Evolutionary conservation across 2,329 filamentous ascomycete genomes (phyloP), one percentile per base, ranked within the genome.

Genomic region (Penicillium corylophilum): DNA sequence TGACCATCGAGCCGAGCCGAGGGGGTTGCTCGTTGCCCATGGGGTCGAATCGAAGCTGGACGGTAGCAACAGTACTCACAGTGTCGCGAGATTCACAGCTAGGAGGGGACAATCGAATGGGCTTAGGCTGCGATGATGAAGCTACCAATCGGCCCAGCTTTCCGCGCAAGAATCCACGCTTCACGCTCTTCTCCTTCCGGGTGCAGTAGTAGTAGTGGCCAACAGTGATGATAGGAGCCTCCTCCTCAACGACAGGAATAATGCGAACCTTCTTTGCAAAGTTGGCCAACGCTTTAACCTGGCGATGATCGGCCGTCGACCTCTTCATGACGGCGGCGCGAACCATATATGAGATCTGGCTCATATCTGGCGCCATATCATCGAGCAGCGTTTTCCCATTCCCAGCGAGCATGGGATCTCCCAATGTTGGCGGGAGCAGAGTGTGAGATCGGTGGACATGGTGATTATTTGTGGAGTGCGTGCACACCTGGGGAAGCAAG

Each of bases 301-400:
- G 67, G 24, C 67, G 68, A n/a, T 75, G 71, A 8, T 46, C 71
- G 56, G 28, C 74, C 67, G 38, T 69, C 63, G 39, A 61, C 48
- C 48, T 46, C 46, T 73, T 77, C 9, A 72, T 63, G 18, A 83
- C 64, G 29, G 74, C 74, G 10, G 76, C 77, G 29, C 77, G 74
- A 50, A 87, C 73, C 1, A 73, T 74, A 60, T 87, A 88, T 2
- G 73, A 71, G 41, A 87, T 79, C 62, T 77, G 81, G 29, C 77
- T 74, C 83, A 87, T 86, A 8, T 83, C 77, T 0, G 85, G 85
- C 2, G 81, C 74, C 64, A 86, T 72, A 59, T 87, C 85, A 62
- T 87, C 83, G 36, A 82, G 72, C 16, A 82, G 65, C 2, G 70
- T 70, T 31, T 73, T 74, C 9, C 79, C 79, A 54, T 77, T 74